These are phyloP conservation scores for Nemania serpens DNA, from an alignment of 2,329 filamentous ascomycete species.

Conservation along the genomic window DNA sequence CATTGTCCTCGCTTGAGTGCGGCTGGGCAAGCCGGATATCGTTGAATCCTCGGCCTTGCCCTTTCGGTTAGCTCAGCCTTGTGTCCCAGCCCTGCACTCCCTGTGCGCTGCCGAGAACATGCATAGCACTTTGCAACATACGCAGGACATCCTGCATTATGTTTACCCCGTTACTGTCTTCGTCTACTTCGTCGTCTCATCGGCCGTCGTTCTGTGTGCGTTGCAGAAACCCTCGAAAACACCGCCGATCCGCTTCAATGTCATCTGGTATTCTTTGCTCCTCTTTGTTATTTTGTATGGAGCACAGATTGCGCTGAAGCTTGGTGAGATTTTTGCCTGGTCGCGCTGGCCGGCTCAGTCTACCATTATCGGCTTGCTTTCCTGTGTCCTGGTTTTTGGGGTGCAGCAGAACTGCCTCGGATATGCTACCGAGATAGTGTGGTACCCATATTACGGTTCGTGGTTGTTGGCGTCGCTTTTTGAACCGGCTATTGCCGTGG, in stretches of 20 bases:
- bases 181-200: conserved; percentile 59
- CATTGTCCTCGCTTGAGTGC: background rate
- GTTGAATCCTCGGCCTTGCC: background rate
- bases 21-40: background rate
- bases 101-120: conserved; percentile 19
- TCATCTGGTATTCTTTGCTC: conserved; percentile 51
- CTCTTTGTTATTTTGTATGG: conserved; percentile 53
- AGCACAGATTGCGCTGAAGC: conserved; percentile 50
- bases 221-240: conserved; percentile 52
- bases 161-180: conserved; percentile 62
- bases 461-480: conserved; percentile 63
- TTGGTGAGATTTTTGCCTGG: conserved; percentile 43
- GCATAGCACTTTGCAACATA: conserved; percentile 29
- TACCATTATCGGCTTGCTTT: conserved; percentile 60
- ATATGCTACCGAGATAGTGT: conserved; percentile 56
- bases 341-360: conserved; percentile 51
- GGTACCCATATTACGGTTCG: conserved; percentile 67
- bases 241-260: conserved; percentile 47
- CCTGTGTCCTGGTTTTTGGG: conserved; percentile 67
- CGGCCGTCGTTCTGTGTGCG: conserved; percentile 56
- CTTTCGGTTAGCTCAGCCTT: conserved; percentile 8
- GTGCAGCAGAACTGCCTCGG: conserved; percentile 61
- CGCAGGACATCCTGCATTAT: conserved; percentile 59
- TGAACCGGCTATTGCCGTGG: conserved; percentile 54
- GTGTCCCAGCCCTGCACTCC: background rate